A percentile compares a stretch with the other conserved stretches of the same genome.
phyloP scores from a whole-genome alignment of 805 yeast species.

The Candida saitoana region DNA sequence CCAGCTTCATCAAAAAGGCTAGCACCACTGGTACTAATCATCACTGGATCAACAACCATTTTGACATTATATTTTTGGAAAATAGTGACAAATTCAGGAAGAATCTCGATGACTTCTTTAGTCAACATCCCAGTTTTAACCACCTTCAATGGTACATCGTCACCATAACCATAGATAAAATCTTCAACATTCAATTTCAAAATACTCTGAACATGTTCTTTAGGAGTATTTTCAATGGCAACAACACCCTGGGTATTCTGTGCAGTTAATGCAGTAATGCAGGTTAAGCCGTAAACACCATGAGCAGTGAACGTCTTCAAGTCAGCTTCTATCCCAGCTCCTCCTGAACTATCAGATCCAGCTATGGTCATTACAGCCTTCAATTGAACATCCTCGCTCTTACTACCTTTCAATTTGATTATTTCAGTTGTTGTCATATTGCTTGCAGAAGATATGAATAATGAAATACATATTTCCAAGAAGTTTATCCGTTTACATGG shows the following conservation, averaged over 20 bases:
- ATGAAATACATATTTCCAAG: background rate
- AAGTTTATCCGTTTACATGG: background rate
- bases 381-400: background rate
- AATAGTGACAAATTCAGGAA: conserved; percentile 33
- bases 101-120: conserved; percentile 46
- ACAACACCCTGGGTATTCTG: conserved; percentile 58
- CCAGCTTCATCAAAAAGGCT: conserved; percentile 47
- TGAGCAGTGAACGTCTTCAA: conserved; percentile 73
- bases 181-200: conserved; percentile 57
- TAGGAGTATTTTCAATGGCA: conserved; percentile 43
- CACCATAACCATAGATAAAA: conserved; percentile 34
- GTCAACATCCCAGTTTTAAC: conserved; percentile 81
- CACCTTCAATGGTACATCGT: conserved; percentile 43
- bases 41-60: conserved; percentile 76
- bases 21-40: conserved; percentile 78
- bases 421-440: background rate
- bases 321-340: conserved; percentile 91
- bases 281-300: conserved; percentile 71
- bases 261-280: conserved; percentile 75
- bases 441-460: background rate
- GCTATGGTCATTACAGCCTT: conserved; percentile 42
- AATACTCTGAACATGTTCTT: conserved; percentile 42
- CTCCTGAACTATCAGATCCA: conserved; percentile 84
- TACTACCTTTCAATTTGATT: background rate
- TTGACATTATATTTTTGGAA: conserved; percentile 22